A percentile compares a stretch with the other conserved stretches of the same genome.
These are phyloP conservation scores for Penicillium antarcticum DNA, from an alignment of 495 filamentous ascomycete species.

Conservation along the genomic window DNA sequence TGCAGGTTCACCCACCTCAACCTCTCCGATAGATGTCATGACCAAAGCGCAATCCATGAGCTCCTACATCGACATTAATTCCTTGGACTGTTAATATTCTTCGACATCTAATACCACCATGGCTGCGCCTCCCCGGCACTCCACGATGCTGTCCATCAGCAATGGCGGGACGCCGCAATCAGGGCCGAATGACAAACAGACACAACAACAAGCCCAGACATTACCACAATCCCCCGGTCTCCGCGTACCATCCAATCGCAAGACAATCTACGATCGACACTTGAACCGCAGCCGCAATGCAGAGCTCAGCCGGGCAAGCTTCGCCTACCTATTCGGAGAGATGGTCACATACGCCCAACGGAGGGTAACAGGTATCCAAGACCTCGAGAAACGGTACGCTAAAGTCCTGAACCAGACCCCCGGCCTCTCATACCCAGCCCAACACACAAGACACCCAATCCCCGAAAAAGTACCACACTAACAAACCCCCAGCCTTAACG, in stretches of 20 bases:
- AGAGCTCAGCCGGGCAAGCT: conserved; percentile 86
- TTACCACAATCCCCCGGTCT: conserved; percentile 59
- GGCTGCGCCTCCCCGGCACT: conserved; percentile 35
- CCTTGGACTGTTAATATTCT: no score
- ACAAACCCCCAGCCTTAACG: conserved; percentile 66
- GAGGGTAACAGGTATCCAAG: conserved; percentile 84
- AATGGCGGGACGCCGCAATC: conserved; percentile 23
- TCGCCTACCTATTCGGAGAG: conserved; percentile 93
- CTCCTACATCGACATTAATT: background rate
- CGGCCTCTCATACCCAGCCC: background rate
- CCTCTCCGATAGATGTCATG: background rate
- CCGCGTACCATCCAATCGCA: conserved; percentile 88
- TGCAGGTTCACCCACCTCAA: conserved; percentile 2
- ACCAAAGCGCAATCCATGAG: background rate
- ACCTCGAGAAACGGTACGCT: conserved; percentile 83
- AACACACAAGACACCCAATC: background rate
- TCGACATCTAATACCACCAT: conserved; percentile 14
- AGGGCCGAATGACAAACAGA: conserved; percentile 25
- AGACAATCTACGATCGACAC: conserved; percentile 96
- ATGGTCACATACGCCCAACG: conserved; percentile 96
- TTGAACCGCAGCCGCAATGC: conserved; percentile 82
- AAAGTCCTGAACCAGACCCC: background rate
- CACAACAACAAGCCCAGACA: conserved; percentile 30
- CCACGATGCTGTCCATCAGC: conserved; percentile 38
- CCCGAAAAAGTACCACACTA: background rate